Base-by-base conservation (phyloP, 2,329 filamentous ascomycete species). In the Myriosclerotinia scirpicola region DNA sequence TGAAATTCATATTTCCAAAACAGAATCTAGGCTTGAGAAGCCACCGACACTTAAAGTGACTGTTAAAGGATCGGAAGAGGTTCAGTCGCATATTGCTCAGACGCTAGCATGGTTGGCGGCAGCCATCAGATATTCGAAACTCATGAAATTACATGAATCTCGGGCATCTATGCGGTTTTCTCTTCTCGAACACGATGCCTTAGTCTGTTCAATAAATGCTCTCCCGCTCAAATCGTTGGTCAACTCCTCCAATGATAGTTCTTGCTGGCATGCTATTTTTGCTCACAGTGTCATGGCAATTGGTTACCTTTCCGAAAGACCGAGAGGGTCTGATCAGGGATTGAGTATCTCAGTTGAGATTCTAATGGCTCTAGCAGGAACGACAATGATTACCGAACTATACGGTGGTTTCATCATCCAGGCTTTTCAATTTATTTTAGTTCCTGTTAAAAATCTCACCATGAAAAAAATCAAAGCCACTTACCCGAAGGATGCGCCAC, bases 21-120 rank as follows among this genome's bases (percentile, higher is more conserved):
- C 46, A 22, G 12, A 48, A 48, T 2, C 20, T 48, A 2, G 3
- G 20, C 46, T 12, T 48, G 46, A 7, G 2, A 8, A 11, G 8
- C n/a, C 53, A 54, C 36, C 34, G 34, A 30, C 6, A 15, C 26
- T 54, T 11, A 54, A 30, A 17, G 36, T 54, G 36, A 36, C 15
- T n/a, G 53, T 54, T n/a, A 8, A 54, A 36, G 53, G 53, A 8
- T 22, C 53, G 7, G 26, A 30, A 30, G 53, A 54, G 17, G 53
- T 54, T 4, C 53, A 54, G n/a, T 30, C 53, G 14, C 8, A 54
- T 54, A 36, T 54, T 14, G 53, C 53, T 54, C 26, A 38, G 36
- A 54, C 53, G 2, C 14, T 54, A 30, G 53, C 53, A 34, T 54
- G 53, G 53, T 34, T 54, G 36, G 53, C 53, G 8, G 53, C 53